Evolutionary conservation across 2,329 filamentous ascomycete genomes (phyloP), one percentile per base, ranked within the genome.

Genomic region (Acephala macrosclerotiorum): DNA sequence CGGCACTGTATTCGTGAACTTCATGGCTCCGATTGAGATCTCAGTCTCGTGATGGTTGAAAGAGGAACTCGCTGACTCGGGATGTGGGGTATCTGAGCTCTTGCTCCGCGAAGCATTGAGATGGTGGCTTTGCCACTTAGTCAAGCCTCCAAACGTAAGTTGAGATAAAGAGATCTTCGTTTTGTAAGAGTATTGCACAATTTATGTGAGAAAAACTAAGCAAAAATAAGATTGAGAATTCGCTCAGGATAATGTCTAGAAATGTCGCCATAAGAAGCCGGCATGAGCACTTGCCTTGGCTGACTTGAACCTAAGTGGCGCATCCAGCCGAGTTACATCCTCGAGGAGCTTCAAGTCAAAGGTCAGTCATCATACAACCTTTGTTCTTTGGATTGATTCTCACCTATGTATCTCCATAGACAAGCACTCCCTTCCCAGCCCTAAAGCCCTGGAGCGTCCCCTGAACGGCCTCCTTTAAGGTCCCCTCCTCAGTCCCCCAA

Each of bases 391-490:
- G 12, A 33, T 8, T 26, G 25, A 53, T 18, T 49, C 6, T 11
- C n/a, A 29, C 49, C 59, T 70, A 82, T 40, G 80, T 82, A 67
- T 83, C 82, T 26, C 85, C 85, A 79, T 96, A 98, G 5, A 95
- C 86, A 77, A 98, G 96, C 2, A 99, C 87, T 0, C 94, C 91
- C 83, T 99, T 99, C 12, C 94, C 95, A 70, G 88, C 87, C 75
- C 94, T 87, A 77, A 92, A 98, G 0, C 95, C 96, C 63, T 90
- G 85, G 53, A 98, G 81, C 1, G 94, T 96, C 11, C 91, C 91
- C 77, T 94, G 91, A 1, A 97, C 92, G 4, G 92, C 92, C 47
- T 87, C 84, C 64, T 87, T 87, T 63, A 99, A 80, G 59, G 84
- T 83, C 6, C 87, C 82, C 64, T 89, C 88, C 73, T 91, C 87